Base-by-base conservation (phyloP, 371 early-diverging fungal species). In the Rhizopus sp. region DNA sequence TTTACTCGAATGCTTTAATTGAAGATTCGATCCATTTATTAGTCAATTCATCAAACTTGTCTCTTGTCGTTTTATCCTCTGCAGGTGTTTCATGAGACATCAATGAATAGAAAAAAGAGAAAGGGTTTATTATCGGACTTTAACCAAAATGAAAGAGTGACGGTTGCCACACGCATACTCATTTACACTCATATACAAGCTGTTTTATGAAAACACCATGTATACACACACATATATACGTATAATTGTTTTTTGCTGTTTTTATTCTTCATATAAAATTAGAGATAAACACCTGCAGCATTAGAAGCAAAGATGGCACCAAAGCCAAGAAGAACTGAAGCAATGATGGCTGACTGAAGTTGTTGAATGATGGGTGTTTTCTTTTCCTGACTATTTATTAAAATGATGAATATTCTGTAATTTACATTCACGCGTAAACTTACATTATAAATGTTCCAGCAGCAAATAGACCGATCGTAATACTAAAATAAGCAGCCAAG, bases 231-330 rank as follows among this genome's bases (percentile, higher is more conserved):
- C 23, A 23, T 2, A 23, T 2, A 23, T 2, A 23, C 23, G 23
- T 23, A 23, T 29, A 4, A n/a, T 23, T 23, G 46, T 7, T 23
- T 5, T n/a, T 46, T 8, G 9, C 29, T 12, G 30, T 39, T 40
- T 31, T 32, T 23, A 9, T 23, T 45, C 7, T 45, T 8, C 23
- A 23, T 23, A 23, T 23, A 23, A 23, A 34, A 42, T 63, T 79
- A 79, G 38, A 79, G 66, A 61, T 76, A 79, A 33, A 79, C 59
- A 42, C 80, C 80, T 30, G 76, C 77, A 6, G 78, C 64, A 32
- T 75, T 69, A 30, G 75, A 77, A 29, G 77, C 73, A 44, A 79
- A 78, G 29, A 80, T 61, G 30, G 66, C 56, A 38, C 77, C 80
- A 54, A 76, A 63, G 29, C 80, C 80, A n/a, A 79, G 64, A 34